Evolutionary conservation across 805 yeast genomes (phyloP).

Genomic region (Cyberlindnera xishuangbannaensis): DNA sequence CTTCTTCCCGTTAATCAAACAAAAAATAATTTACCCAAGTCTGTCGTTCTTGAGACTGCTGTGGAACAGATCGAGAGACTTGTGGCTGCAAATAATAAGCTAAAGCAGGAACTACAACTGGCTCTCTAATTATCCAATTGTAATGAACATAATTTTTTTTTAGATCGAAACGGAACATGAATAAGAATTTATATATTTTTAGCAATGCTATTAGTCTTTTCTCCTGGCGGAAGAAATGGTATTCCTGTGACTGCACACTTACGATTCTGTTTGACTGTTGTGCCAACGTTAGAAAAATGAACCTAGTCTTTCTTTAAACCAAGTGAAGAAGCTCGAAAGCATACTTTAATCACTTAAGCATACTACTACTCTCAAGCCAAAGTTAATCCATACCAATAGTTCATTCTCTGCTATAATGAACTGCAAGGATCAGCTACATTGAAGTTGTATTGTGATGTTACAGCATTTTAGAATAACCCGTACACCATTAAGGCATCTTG

Average conservation of each 20-base stretch:
- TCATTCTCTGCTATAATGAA: constrained; percentile 39
- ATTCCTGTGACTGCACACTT: constrained; percentile 42
- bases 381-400: constrained; percentile 40
- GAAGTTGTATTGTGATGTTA: too few relatives aligned
- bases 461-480: too few relatives aligned
- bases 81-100: constrained; percentile 12
- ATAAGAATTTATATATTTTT: too few relatives aligned
- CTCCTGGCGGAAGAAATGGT: constrained; percentile 52
- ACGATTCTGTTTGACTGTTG: constrained; percentile 43
- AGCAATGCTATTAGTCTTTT: constrained; percentile 46
- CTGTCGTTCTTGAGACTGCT: constrained; percentile 20
- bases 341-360: constrained; percentile 27
- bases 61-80: constrained; percentile 18
- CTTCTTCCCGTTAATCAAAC: constrained; percentile 16
- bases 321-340: constrained; percentile 29
- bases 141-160: too few relatives aligned
- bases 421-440: constrained; percentile 32
- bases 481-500: constrained; percentile 47
- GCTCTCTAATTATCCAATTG: too few relatives aligned
- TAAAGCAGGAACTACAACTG: constrained; percentile 8
- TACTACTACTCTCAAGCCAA: constrained; percentile 27
- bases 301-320: constrained; percentile 28
- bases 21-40: constrained; percentile 19
- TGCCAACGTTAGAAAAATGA: constrained; percentile 27
- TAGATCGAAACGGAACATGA: too few relatives aligned